Base-by-base conservation (phyloP, 768 basidiomycete species). In the Tulasnella sp. region DNA sequence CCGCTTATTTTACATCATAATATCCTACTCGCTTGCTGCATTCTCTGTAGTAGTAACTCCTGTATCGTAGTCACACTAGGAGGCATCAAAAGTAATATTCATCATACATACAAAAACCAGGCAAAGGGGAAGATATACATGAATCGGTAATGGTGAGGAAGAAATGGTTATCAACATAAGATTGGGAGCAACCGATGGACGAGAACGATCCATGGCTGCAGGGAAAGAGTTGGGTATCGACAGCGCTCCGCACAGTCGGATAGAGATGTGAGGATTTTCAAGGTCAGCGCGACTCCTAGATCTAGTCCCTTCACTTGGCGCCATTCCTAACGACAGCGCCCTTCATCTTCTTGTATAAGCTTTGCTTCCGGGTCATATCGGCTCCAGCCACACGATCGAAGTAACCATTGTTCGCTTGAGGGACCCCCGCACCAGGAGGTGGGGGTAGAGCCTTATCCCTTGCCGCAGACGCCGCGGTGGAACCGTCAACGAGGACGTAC, bases 301-400 rank as follows among this genome's bases (percentile, higher is more conserved):
- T 14, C 25, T 64, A 34, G 31, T 25, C 29, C 31, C 29, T 25
- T 70, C 36, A 70, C 36, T 74, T 74, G 37, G 52, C 73, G 34
- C 52, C 73, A 67, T 38, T 58, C 45, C 58, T 58, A 58, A 25
- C 73, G 45, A 93, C 91, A 6, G 86, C 93, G 64, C 88, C 87
- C 79, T 90, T 90, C 75, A 93, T 88, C 82, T 91, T 93, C 87
- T 91, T 91, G 85, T 93, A 87, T 77, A 94, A 83, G 81, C 91
- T 93, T 1, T 91, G 86, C 86, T 90, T 93, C 80, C 93, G 86
- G 67, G 89, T 90, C 0, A 94, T 85, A 31, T 85, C 84, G 3
- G 83, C 83, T 29, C 81, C 84, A 49, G 83, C 82, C 45, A 81
- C 72, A 72, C 82, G 83, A 67, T 90, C 89, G 80, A 88, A 87